phyloP scores from a whole-genome alignment of 768 basidiomycete species.

The Boletus rufocinnamomeus region DNA sequence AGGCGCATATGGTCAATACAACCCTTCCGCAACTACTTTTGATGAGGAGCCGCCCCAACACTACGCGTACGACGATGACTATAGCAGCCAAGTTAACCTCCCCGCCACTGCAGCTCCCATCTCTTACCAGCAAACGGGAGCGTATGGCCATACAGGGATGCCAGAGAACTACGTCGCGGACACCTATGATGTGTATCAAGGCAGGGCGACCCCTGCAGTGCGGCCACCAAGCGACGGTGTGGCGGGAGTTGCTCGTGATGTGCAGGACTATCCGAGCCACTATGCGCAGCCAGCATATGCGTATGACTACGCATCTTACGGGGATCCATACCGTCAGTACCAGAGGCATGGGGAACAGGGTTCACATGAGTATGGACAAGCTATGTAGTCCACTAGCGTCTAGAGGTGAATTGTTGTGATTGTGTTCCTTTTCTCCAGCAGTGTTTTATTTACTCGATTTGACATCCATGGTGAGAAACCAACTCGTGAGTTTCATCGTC shows the following conservation, averaged over 20 bases:
- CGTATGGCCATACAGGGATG: slow-evolving; percentile 19
- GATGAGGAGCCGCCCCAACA: slow-evolving; percentile 51
- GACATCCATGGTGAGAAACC: slow-evolving; percentile 11
- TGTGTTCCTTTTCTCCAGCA: slow-evolving; percentile 15
- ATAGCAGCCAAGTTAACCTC: slow-evolving; percentile 64
- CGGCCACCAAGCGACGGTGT: slow-evolving; percentile 35
- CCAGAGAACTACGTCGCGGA: slow-evolving; percentile 42
- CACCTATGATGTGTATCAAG: slow-evolving; percentile 57
- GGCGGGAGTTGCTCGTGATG: slow-evolving; percentile 41
- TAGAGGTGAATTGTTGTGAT: slow-evolving; percentile 19
- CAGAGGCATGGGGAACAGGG: slow-evolving; percentile 34
- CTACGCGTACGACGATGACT: slow-evolving; percentile 66
- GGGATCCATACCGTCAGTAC: slow-evolving; percentile 31
- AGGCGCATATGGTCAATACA: slow-evolving; percentile 56
- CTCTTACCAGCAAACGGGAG: slow-evolving; percentile 40
- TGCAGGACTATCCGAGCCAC: slow-evolving; percentile 39
- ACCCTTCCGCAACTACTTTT: slow-evolving; percentile 58
- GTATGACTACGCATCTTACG: slow-evolving; percentile 33
- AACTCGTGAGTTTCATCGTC: slow-evolving; percentile 1
- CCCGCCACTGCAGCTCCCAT: slow-evolving; percentile 60
- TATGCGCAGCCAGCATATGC: slow-evolving; percentile 24
- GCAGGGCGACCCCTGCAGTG: slow-evolving; percentile 42
- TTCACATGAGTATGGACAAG: slow-evolving; percentile 35
- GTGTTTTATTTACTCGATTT: slow-evolving; percentile 34
- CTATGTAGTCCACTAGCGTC: slow-evolving; percentile 28